Evolutionary conservation across 371 early-diverging fungal species (phyloP).

Genomic region (Haplosporangium sp.): DNA sequence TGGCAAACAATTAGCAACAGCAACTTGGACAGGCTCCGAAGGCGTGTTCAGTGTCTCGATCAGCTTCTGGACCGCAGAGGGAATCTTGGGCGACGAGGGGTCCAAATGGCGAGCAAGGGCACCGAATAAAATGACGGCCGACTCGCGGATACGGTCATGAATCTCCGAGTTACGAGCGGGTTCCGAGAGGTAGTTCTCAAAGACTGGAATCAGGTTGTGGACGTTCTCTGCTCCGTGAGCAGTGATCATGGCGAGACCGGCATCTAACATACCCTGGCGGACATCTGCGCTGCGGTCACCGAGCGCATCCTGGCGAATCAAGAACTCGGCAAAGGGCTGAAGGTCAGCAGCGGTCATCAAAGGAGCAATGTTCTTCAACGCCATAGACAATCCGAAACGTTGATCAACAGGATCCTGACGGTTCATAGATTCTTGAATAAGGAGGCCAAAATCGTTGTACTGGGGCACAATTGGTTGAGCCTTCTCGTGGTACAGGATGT

Average conservation of each 20-base stretch:
- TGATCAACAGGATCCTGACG: conserved; percentile 85
- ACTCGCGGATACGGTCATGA: conserved; percentile 87
- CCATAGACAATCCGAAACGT: conserved; percentile 84
- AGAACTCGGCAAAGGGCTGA: conserved; percentile 75
- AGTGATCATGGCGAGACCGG: conserved; percentile 83
- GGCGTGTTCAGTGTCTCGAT: conserved; percentile 93
- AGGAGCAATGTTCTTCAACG: conserved; percentile 78
- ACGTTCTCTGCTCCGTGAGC: conserved; percentile 79
- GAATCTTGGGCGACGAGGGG: conserved; percentile 77
- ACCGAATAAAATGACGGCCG: conserved; percentile 93
- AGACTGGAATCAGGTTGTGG: conserved; percentile 74
- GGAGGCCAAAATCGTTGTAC: conserved; percentile 91
- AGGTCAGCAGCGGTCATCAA: conserved; percentile 66
- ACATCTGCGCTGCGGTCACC: conserved; percentile 89
- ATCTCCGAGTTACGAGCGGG: conserved; percentile 69
- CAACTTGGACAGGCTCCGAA: conserved; percentile 94
- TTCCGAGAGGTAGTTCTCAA: conserved; percentile 81
- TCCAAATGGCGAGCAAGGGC: conserved; percentile 90
- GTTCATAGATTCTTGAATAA: conserved; percentile 86
- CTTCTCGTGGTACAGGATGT: conserved; percentile 67
- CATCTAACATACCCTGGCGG: conserved; percentile 87
- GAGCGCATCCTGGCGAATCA: conserved; percentile 85
- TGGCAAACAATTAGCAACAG: conserved; percentile 95
- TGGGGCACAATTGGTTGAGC: conserved; percentile 86
- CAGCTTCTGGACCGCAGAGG: conserved; percentile 84